A percentile compares a stretch with the other conserved stretches of the same genome.
Conservation (phyloP, 1,284 basidiomycete species). For the Athelia sp. region DNA sequence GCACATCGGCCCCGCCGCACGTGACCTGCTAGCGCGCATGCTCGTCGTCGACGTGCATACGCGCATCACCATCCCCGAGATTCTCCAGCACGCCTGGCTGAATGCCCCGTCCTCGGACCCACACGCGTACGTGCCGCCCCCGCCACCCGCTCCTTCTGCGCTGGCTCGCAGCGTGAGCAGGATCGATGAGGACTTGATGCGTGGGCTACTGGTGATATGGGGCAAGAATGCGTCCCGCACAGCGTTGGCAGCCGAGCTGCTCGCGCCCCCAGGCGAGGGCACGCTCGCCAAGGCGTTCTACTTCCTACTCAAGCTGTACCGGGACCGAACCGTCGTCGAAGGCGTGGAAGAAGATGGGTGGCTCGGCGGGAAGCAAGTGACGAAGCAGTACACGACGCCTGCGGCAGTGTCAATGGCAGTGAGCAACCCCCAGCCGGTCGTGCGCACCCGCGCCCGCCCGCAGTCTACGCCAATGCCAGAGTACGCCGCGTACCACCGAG, state of each 20-base stretch:
- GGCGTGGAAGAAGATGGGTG: conserved; percentile 10
- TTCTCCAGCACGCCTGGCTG: conserved; percentile 7
- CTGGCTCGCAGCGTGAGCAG: conserved; percentile 66
- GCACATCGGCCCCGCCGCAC: conserved; percentile 69
- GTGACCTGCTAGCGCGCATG: conserved; percentile 78
- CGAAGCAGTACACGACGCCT: conserved; percentile 41
- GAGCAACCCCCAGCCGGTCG: too few species aligned
- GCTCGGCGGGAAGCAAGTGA: conserved; percentile 39
- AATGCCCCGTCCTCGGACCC: conserved; percentile 70
- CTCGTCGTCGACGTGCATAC: conserved; percentile 85
- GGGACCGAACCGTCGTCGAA: conserved; percentile 58
- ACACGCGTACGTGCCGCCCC: conserved; percentile 52
- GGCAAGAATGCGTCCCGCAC: conserved; percentile 59
- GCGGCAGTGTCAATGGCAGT: too few species aligned
- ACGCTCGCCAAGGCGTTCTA: conserved; percentile 93
- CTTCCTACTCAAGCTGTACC: conserved; percentile 79
- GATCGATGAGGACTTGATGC: conserved; percentile 84
- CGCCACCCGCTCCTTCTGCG: conserved; percentile 61
- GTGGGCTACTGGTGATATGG: conserved; percentile 88
- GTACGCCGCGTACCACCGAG: too few species aligned
- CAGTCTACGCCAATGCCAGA: too few species aligned
- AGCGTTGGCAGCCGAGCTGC: conserved; percentile 58
- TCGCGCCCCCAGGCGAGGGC: conserved; percentile 58
- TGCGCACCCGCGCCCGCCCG: too few species aligned
- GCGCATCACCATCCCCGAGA: conserved; percentile 73